phyloP scores from a whole-genome alignment of 495 filamentous ascomycete species.

The Penicillium egyptiacum region DNA sequence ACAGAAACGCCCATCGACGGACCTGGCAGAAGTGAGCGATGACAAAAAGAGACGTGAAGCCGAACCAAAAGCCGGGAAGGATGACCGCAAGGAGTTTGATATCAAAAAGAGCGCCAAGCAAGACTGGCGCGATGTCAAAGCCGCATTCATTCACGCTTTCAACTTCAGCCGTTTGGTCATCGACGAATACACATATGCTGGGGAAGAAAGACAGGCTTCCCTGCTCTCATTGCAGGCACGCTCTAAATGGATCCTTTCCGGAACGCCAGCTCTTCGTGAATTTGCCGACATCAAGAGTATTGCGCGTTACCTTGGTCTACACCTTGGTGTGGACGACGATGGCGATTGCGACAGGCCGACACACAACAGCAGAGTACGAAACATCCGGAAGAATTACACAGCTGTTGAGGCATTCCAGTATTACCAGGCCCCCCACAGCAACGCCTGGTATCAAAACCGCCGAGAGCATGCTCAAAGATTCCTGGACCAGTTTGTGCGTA shows the following conservation, averaged over 20 bases:
- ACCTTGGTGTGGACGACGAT: slow-evolving; percentile 55
- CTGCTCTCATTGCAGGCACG: slow-evolving; percentile 43
- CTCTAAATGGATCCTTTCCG: slow-evolving; percentile 67
- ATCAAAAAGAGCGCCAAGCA: slow-evolving; percentile 15
- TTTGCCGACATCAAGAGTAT: slow-evolving; percentile 61
- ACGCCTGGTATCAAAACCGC: slow-evolving; percentile 53
- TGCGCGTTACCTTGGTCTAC: slow-evolving; percentile 53
- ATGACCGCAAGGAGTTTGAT: slow-evolving; percentile 32
- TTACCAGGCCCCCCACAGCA: slow-evolving; percentile 41
- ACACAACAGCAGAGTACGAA: slow-evolving; percentile 35
- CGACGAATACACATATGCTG: slow-evolving; percentile 66
- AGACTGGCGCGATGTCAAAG: slow-evolving; percentile 24
- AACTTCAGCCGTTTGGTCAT: slow-evolving; percentile 62
- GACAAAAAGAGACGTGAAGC: slow-evolving; percentile 5
- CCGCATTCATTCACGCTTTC: slow-evolving; percentile 57
- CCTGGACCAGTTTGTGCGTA: slow-evolving; percentile 53
- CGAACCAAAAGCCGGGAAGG: slow-evolving; percentile 12
- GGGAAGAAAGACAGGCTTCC: slow-evolving; percentile 31
- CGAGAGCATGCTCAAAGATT: slow-evolving; percentile 53
- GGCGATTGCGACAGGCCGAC: slow-evolving; percentile 33
- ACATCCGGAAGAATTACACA: slow-evolving; percentile 24
- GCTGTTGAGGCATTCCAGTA: slow-evolving; percentile 51
- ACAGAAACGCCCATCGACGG: background rate
- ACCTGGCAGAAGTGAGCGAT: slow-evolving; percentile 7
- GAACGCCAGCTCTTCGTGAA: slow-evolving; percentile 58